Evolutionary conservation across 495 filamentous ascomycete genomes (phyloP), one percentile per base, ranked within the genome.

Genomic region (Oleoguttula mirabilis): DNA sequence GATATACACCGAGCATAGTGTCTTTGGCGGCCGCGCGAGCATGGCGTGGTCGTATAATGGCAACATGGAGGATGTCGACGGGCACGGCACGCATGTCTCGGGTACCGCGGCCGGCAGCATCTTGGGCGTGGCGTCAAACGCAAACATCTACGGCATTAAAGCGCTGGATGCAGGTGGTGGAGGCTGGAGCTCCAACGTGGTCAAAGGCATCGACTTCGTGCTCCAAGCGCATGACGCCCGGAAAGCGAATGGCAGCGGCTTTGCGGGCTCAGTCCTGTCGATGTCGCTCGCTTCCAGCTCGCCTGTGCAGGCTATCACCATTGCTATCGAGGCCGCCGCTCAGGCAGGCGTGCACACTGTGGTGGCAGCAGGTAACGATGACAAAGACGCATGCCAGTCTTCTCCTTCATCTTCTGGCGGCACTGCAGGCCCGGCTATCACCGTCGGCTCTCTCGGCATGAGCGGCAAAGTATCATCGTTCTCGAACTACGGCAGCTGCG

Each of bases 41-140:
- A 59, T 61, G 39, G 58, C 58, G 7, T 69, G 58, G 36, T 49
- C 59, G 1, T 60, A 52, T 39, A 25, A 45, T 28, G 41, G 20
- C 34, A 39, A 59, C 14, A 33, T 38, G 11, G 35, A 39, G n/a
- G 69, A 73, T 36, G 41, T 51, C 1, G 60, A 62, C 27, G 69
- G 69, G 8, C 68, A 72, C 36, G 68, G 68, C 31, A 66, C 64
- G 3, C 65, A 68, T 43, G 56, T 59, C 21, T 47, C 64, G 12
- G 65, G 62, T 3, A 68, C 60, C 0, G 62, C 61, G 3, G 64
- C 48, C 8, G 60, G 56, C 11, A 25, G 27, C 21, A 28, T 51
- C 8, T 55, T 66, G 28, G 65, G 65, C 34, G 57, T 68, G 21
- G 59, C 62, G 6, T 52, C 52, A 11, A 49, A 53, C 28, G 65